Base-by-base conservation (phyloP, 352 stramenopile species). In the Stramenopiles sp. region DNA sequence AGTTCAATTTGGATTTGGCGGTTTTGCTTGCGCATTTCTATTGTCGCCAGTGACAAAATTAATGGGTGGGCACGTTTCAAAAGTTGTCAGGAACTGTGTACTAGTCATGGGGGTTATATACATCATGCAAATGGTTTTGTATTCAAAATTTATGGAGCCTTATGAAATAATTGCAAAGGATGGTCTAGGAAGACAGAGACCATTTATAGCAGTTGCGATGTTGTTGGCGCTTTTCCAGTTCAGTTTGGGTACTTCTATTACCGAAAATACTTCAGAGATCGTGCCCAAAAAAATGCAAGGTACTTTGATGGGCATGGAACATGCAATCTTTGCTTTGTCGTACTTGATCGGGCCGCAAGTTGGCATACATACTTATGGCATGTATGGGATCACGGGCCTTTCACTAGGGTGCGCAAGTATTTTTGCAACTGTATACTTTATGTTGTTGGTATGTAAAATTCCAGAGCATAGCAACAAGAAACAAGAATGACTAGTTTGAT, bases 261-360 rank as follows among this genome's bases (percentile, higher is more conserved):
- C 87, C 29, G 88, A 85, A 30, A 81, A 84, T 32, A 88, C 84
- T 0, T 90, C 87, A n/a, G 85, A 85, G 44, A 76, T 76, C 8
- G 87, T 90, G 0, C 44, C 75, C 0, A 76, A 82, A 31, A 67
- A 85, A 4, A 83, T 88, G 80, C 84, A 86, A 67, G 87, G 87
- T 25, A 81, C 86, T 44, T 80, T 90, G 8, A 81, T 90, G 7
- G 87, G 87, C 32, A 82, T 91, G 39, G 87, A 91, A 80, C 87
- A 91, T 81, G 84, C 85, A 75, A 80, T 91, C 44, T 91, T 91
- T 80, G 84, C 84, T 32, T 80, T 87, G 27, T 87, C 86, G 30
- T 80, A 87, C 71, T 83, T 91, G 75, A 83, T 84, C 25, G 85
- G 84, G 7, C 87, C 87, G 30, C 83, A 82, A 8, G 81, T 88